Evolutionary conservation across 164 flowering plant species (phyloP).

Genomic region (Sedum album): DNA sequence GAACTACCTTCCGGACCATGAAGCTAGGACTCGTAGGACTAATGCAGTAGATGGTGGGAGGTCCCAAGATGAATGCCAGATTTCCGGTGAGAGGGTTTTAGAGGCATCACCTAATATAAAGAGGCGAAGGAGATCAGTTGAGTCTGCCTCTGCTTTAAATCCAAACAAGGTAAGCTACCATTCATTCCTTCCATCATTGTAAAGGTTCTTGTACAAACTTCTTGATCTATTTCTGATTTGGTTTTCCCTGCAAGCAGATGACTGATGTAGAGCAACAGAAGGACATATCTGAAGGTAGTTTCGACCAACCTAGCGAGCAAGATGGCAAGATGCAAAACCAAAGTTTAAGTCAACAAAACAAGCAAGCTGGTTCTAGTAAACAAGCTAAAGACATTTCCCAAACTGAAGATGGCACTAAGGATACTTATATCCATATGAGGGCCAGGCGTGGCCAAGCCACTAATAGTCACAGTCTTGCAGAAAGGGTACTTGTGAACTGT

Average conservation of each 20-base stretch:
- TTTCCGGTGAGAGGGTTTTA: constrained; percentile 24
- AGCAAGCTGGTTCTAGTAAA: constrained; percentile 43
- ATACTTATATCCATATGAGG: constrained; percentile 77
- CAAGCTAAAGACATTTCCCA: constrained; percentile 49
- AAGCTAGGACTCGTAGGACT: constrained; percentile 22
- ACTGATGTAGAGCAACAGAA: constrained; percentile 32
- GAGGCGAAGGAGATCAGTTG: constrained; percentile 53
- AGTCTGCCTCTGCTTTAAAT: constrained; percentile 26
- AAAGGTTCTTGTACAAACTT: not conserved
- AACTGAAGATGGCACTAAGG: constrained; percentile 52
- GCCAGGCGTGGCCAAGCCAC: constrained; percentile 97
- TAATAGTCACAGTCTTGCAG: constrained; percentile 97
- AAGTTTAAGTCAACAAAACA: constrained; percentile 28
- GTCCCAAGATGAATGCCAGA: constrained; percentile 24
- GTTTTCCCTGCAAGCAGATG: constrained; percentile 31
- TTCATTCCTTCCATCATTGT: not conserved
- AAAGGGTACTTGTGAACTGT: constrained; percentile 46
- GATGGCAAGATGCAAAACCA: constrained; percentile 26
- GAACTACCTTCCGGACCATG: constrained; percentile 25
- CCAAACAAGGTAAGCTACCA: constrained; percentile 33
- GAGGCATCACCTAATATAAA: constrained; percentile 40
- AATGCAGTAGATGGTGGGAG: constrained; percentile 17
- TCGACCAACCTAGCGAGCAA: constrained; percentile 13
- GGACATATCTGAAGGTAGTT: constrained; percentile 30
- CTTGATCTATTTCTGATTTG: not conserved